Evolutionary conservation across 768 basidiomycete genomes (phyloP).

Genomic region (Serendipita vermifera): DNA sequence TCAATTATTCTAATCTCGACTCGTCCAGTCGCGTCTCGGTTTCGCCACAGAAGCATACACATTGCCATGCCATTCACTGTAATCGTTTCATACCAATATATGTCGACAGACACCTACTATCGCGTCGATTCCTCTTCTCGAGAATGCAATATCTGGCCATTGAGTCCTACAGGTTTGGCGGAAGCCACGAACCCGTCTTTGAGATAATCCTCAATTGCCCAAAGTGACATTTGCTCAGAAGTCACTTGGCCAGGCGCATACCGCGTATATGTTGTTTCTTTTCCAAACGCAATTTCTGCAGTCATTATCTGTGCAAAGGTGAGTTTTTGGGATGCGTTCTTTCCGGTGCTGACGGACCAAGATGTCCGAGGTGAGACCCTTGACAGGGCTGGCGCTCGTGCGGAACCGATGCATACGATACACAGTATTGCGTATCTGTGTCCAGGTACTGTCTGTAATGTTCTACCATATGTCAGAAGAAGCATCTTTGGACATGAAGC

Average conservation of each 20-base stretch:
- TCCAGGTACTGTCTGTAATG: slow-evolving; percentile 40
- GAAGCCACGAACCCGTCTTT: too few species aligned
- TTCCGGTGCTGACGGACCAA: slow-evolving; percentile 35
- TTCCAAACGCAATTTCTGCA: slow-evolving; percentile 52
- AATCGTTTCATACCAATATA: too few species aligned
- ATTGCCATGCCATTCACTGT: too few species aligned
- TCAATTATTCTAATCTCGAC: neutral
- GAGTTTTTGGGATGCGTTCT: neutral
- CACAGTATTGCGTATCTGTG: slow-evolving; percentile 29
- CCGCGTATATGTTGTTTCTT: slow-evolving; percentile 37
- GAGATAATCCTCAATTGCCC: slow-evolving; percentile 7
- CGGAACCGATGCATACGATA: slow-evolving; percentile 83
- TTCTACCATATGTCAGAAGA: slow-evolving; percentile 29
- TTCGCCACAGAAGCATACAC: too few species aligned
- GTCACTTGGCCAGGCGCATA: slow-evolving; percentile 42
- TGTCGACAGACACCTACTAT: too few species aligned
- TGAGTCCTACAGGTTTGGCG: too few species aligned
- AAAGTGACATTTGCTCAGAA: neutral
- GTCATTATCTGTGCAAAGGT: slow-evolving; percentile 39
- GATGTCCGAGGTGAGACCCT: slow-evolving; percentile 74
- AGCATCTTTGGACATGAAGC: neutral
- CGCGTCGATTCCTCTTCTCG: too few species aligned
- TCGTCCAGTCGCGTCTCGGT: too few species aligned
- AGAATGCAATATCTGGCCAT: too few species aligned
- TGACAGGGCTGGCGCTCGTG: slow-evolving; percentile 63